Evolutionary conservation across 371 early-diverging fungal genomes (phyloP), one percentile per base, ranked within the genome.

Genomic region (Actinomortierella wolfii): DNA sequence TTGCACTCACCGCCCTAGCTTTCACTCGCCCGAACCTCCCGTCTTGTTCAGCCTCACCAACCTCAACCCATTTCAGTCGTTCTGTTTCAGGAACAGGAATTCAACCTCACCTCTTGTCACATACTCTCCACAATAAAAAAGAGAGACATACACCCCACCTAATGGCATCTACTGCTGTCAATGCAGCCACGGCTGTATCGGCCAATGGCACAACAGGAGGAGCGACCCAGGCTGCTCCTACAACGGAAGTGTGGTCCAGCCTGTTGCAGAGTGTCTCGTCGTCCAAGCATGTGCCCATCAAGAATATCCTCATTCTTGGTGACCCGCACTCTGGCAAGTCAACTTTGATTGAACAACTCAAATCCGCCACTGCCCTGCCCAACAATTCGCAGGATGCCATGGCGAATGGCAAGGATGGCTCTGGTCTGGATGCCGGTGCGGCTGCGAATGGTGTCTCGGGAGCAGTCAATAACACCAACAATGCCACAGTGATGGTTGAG

Each of bases 241-340:
- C 47, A 29, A 65, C 62, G 28, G 89, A 87, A 39, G 89, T 92
- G 54, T 93, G 94, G 94, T 87, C 89, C 25, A 79, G 86, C 41
- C 87, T 91, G 41, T 79, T 93, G 48, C 79, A 84, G 50, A 82
- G 84, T 24, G 91, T 88, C 3, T 86, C 89, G n/a, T 84, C 90
- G 51, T 82, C 90, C 21, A 88, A 86, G 74, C 79, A 84, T 47
- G 84, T 87, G 3, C 88, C 87, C 15, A 78, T 84, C 14, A 90
- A 89, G 67, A 87, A 80, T 65, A 80, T 92, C 24, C 76, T 94
- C 57, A 83, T 92, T 40, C 62, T 89, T 29, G 90, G 90, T 42
- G 93, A 93, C 78, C 82, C 87, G 13, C 81, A 81, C 60, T 82
- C 85, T 65, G 93, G 93, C 42, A 93, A 93, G 68, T 86, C 90